Base-by-base conservation (phyloP, 2,329 filamentous ascomycete genomes). In the Chaetomiaceae sp. region DNA sequence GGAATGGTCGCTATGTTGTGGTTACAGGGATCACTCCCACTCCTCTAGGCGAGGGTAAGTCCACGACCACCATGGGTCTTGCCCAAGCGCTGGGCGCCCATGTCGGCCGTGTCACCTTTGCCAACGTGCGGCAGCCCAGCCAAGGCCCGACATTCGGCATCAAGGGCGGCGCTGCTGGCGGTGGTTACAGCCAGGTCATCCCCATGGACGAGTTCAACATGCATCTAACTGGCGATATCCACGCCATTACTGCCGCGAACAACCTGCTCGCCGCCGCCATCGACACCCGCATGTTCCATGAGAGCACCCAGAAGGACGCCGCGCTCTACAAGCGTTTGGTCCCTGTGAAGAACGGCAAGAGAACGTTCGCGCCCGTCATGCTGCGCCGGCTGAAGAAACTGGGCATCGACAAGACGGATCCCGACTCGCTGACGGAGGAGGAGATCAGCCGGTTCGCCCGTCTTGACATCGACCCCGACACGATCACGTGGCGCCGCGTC, bases 131-230 rank as follows among this genome's bases (percentile, higher is more conserved):
- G 56, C 94, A 99, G 69, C 94, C 94, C 46, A 96, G 90, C 64
- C 94, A 97, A 75, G 94, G 94, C 4, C 94, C 94, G 51, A 99
- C 94, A 0, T 99, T 99, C 69, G 94, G 94, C 65, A 97, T 99
- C 79, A 99, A 99, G 79, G 94, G 94, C 58, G 94, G 94, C 65
- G 94, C 94, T 55, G 94, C 94, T 52, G 94, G 94, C 65, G 94
- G 94, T 70, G 94, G 94, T 34, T 99, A 97, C 81, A 96, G 90
- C 70, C 94, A 99, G 71, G 94, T 99, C 66, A 97, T 99, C 64
- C 94, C 94, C 54, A 99, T 99, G 94, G 94, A 99, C 65, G 94
- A 99, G 71, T 99, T 99, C 78, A 99, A 99, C 73, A 77, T 99
- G 67, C 94, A 99, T 71, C 75, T 99, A 65, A 99, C 94, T 51